phyloP scores from a whole-genome alignment of 805 yeast genomes.

The Candida maltosa region DNA sequence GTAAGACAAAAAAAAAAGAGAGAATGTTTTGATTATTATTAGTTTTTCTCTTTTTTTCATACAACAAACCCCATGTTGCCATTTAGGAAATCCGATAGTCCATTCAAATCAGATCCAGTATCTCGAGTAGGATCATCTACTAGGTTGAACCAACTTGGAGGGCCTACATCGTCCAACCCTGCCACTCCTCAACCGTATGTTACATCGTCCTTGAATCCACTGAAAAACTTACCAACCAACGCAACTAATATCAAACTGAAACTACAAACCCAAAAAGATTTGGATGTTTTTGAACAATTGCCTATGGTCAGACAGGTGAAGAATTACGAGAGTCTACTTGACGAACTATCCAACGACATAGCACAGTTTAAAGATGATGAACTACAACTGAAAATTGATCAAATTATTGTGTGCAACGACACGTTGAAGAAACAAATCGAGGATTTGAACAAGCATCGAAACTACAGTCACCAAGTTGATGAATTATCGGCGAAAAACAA shows the following conservation, averaged over 20 bases:
- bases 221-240: conserved; percentile 23
- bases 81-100: conserved; percentile 21
- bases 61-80: conserved; percentile 21
- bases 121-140: conserved; percentile 34
- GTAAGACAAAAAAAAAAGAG: too few relatives aligned
- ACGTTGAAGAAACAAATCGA: conserved; percentile 20
- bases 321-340: conserved; percentile 27
- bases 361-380: conserved; percentile 32
- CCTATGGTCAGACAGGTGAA: conserved; percentile 28
- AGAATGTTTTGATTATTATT: too few relatives aligned
- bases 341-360: conserved; percentile 24
- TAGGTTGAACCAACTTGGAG: conserved; percentile 24
- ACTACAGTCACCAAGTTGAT: conserved; percentile 22
- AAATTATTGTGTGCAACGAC: conserved; percentile 26
- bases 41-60: too few relatives aligned
- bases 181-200: conserved; percentile 31
- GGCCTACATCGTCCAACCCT: conserved; percentile 19
- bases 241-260: conserved; percentile 12
- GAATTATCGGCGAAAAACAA: conserved; percentile 18
- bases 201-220: conserved; percentile 38
- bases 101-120: conserved; percentile 30
- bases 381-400: conserved; percentile 19
- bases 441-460: conserved; percentile 26
- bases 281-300: conserved; percentile 25
- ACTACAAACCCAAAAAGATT: conserved; percentile 20